These are phyloP conservation scores for Chrysochromulina tobinii DNA, from an alignment of 78 protist genomes.

Conservation along the genomic window DNA sequence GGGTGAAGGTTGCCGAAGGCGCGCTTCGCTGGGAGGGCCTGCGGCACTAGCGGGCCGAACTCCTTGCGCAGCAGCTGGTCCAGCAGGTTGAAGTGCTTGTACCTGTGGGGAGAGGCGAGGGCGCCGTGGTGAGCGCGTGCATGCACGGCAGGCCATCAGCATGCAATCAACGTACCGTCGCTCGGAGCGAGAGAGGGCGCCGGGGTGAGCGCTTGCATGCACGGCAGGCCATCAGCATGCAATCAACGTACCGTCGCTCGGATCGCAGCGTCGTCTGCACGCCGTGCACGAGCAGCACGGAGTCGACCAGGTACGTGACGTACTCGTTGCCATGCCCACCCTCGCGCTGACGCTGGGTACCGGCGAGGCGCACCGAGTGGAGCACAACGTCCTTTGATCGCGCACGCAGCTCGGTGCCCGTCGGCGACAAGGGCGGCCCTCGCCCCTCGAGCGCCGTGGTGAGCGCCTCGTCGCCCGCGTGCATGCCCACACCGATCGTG, in stretches of 20 bases:
- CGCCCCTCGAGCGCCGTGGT: too few relatives aligned
- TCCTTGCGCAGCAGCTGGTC: constrained; percentile 6
- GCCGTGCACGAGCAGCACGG: background rate
- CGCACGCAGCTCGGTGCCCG: background rate
- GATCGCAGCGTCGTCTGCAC: constrained; percentile 1
- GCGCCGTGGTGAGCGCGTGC: too few relatives aligned
- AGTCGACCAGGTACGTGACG: background rate
- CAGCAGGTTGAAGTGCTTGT: background rate
- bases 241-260: background rate
- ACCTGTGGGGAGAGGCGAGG: background rate
- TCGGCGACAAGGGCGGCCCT: too few relatives aligned
- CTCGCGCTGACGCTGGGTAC: background rate
- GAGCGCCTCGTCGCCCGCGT: too few relatives aligned
- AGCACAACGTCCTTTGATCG: background rate
- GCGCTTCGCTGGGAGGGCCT: background rate
- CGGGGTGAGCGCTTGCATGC: too few relatives aligned
- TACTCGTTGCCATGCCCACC: background rate
- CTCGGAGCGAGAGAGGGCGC: too few relatives aligned
- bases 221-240: too few relatives aligned
- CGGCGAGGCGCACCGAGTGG: background rate
- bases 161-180: too few relatives aligned
- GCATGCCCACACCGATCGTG: too few relatives aligned
- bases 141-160: too few relatives aligned
- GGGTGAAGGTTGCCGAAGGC: constrained; percentile 9
- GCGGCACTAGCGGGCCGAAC: background rate